Percentiles rank a stretch among this genome's conserved stretches.
Evolutionary conservation across 2,329 filamentous ascomycete species (phyloP).

Genomic region (Botrytis byssoidea): DNA sequence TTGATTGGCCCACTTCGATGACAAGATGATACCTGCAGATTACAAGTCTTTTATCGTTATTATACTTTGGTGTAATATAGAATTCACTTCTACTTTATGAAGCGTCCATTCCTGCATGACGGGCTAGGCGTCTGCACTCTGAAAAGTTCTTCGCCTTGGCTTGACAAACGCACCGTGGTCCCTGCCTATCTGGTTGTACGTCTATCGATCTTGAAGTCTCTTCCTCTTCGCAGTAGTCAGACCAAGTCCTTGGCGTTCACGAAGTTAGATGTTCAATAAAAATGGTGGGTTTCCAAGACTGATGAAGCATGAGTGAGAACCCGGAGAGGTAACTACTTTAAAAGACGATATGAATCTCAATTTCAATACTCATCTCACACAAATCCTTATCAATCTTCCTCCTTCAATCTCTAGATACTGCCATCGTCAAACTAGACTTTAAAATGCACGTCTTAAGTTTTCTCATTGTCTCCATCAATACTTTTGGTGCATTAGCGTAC

Average conservation of each 20-base stretch:
- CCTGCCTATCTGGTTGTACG: no score
- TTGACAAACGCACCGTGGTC: background rate
- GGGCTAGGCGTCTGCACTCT: background rate
- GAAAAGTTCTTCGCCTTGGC: conserved; percentile 2
- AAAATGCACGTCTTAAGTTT: background rate
- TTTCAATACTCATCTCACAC: background rate
- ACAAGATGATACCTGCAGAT: background rate
- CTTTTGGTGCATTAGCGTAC: conserved; percentile 1
- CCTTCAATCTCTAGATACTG: background rate
- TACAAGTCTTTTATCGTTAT: background rate
- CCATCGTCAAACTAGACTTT: background rate
- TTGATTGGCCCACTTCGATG: background rate
- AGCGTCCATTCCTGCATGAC: background rate
- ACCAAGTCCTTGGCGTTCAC: background rate
- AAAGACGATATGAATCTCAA: background rate
- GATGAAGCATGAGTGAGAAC: conserved; percentile 1
- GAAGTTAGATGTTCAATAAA: background rate
- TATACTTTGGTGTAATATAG: background rate
- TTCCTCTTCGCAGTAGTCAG: background rate
- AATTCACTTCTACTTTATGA: background rate
- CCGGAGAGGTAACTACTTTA: background rate
- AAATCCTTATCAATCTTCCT: background rate
- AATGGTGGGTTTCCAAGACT: background rate
- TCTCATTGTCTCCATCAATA: background rate
- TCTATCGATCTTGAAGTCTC: background rate